These are phyloP conservation scores for Teunomyces aglyptinius DNA, from an alignment of 805 yeast species.

Conservation along the genomic window DNA sequence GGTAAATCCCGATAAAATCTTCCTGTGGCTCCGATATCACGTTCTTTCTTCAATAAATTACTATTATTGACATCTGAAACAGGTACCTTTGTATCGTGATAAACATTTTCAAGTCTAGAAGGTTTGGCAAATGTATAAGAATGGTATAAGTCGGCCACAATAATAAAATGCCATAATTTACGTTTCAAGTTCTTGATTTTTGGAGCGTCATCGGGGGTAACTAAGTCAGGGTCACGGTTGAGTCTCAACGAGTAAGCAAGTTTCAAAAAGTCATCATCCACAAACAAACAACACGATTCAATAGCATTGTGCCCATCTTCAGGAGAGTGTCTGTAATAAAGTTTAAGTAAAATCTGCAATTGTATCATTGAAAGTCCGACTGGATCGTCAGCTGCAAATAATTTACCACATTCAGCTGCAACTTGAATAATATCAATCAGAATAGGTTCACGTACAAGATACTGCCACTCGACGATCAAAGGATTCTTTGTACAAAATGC, in stretches of 20 bases:
- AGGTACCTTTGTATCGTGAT: slow-evolving; percentile 15
- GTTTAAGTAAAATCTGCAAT: slow-evolving; percentile 15
- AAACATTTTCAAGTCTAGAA: slow-evolving; percentile 8
- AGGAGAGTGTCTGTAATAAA: slow-evolving; percentile 17
- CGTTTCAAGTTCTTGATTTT: slow-evolving; percentile 5
- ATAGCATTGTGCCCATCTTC: slow-evolving; percentile 5
- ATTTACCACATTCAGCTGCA: slow-evolving; percentile 16
- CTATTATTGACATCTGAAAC: slow-evolving; percentile 7
- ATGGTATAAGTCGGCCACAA: slow-evolving; percentile 9
- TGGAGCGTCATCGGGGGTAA: slow-evolving; percentile 10
- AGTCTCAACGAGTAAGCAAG: slow-evolving; percentile 18
- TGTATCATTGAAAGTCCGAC: slow-evolving; percentile 16
- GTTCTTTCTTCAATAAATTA: slow-evolving; percentile 10
- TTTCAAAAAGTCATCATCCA: slow-evolving; percentile 10
- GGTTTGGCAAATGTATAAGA: slow-evolving; percentile 7
- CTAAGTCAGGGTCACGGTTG: slow-evolving; percentile 17
- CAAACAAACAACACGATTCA: slow-evolving; percentile 2
- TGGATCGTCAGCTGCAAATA: slow-evolving; percentile 9
- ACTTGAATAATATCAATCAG: slow-evolving; percentile 15
- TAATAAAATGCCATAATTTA: slow-evolving; percentile 10
- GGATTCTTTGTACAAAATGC: slow-evolving; percentile 13
- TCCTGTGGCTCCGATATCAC: slow-evolving; percentile 4
- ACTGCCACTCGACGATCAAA: slow-evolving; percentile 16
- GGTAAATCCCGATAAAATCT: not conserved
- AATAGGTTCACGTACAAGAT: slow-evolving; percentile 18